A percentile compares a stretch with the other conserved stretches of the same genome.
Conservation (phyloP, 192 early-diverging fungal species). For the Coemansia sp. region DNA sequence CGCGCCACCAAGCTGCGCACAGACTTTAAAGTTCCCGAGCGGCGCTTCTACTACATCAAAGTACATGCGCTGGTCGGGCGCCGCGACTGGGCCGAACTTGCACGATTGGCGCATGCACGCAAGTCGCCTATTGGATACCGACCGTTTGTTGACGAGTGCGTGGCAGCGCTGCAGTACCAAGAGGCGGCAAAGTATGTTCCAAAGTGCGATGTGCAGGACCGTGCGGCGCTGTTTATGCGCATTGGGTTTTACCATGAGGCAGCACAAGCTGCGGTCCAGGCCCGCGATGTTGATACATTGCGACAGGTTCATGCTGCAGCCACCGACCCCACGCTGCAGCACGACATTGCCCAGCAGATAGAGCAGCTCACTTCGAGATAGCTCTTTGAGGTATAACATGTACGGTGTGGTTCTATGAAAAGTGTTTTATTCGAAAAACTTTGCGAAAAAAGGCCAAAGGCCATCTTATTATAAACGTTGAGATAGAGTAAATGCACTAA, state of each 20-base stretch:
- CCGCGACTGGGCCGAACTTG: constrained; percentile 85
- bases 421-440: too few species aligned
- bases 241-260: constrained; percentile 76
- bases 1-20: constrained; percentile 75
- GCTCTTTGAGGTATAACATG: neutral
- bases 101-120: constrained; percentile 71
- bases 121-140: constrained; percentile 80
- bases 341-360: constrained; percentile 40
- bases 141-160: constrained; percentile 81
- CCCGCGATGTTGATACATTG: constrained; percentile 66
- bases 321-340: constrained; percentile 26
- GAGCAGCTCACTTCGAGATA: constrained; percentile 21
- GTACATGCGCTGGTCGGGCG: constrained; percentile 75
- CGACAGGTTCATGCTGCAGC: constrained; percentile 48
- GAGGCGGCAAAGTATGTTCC: constrained; percentile 78
- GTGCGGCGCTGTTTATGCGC: constrained; percentile 66
- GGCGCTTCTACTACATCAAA: constrained; percentile 88
- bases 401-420: too few species aligned
- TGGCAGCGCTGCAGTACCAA: constrained; percentile 69
- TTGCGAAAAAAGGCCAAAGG: too few species aligned
- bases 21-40: constrained; percentile 88
- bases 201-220: constrained; percentile 63
- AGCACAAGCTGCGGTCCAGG: constrained; percentile 62
- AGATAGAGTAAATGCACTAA: too few species aligned
- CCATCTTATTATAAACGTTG: too few species aligned